Base-by-base conservation (phyloP, 768 basidiomycete genomes). In the Macrolepiota dolichaula region DNA sequence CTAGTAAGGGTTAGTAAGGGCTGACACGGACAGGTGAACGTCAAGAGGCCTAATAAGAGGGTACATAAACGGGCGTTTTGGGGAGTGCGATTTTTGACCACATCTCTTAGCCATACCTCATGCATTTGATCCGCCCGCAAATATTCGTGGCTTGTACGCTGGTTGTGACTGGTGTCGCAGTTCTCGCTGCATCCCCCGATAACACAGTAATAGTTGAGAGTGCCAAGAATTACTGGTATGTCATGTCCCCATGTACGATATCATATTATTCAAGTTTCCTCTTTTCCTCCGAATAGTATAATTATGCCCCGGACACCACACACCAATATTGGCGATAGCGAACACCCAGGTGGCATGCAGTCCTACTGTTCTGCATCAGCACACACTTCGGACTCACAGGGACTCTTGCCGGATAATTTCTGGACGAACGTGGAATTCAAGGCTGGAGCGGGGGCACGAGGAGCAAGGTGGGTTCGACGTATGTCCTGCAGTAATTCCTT, bases 301-400 rank as follows among this genome's bases (percentile, higher is more conserved):
- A 80, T 81, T 51, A 76, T 81, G 76, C 79, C 80, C 37, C 79
- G 81, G n/a, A 66, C 78, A 55, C 71, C 79, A 0, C 80, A 84
- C 67, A 84, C 83, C 12, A 77, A 82, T 64, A 79, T 85, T 59
- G 83, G 83, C 4, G 81, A 82, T 66, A 81, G 78, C 62, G 82
- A 85, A 63, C 72, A 77, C 57, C 78, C 81, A 1, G 82, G 82
- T 36, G 81, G 82, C 11, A 82, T 79, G 78, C 76, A 80, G 68
- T 81, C 81, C 2, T 85, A 81, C 66, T 85, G 83, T 62, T 81
- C 83, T 3, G 74, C 80, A 3, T 66, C 69, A 1, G 82, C 77
- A 0, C 71, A 71, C 11, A 77, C 74, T 64, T 74, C 77, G 5
- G 50, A 71, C 19, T 62, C 71, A n/a, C 82, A 84, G 66, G 82